Evolutionary conservation across 352 stramenopile genomes (phyloP).

Genomic region (Hyphochytrium catenoides): DNA sequence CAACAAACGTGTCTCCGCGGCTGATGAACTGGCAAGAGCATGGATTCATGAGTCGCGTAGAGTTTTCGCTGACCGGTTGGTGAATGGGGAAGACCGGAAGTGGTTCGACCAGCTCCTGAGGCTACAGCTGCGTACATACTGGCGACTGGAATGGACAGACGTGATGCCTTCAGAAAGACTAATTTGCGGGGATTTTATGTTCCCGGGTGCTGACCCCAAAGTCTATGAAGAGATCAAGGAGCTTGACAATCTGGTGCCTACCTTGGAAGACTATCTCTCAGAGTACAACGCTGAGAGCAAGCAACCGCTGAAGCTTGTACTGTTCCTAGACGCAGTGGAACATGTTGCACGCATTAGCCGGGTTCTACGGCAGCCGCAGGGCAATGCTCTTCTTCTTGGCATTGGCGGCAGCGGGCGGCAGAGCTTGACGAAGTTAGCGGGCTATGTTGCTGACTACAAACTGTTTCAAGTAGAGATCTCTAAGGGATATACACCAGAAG

Average conservation of each 20-base stretch:
- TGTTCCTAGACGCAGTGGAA: slow-evolving; percentile 67
- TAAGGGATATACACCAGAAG: slow-evolving; percentile 70
- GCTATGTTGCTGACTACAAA: slow-evolving; percentile 75
- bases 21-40: slow-evolving; percentile 29
- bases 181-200: slow-evolving; percentile 78
- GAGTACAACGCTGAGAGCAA: slow-evolving; percentile 68
- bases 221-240: slow-evolving; percentile 72
- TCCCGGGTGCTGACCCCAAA: slow-evolving; percentile 62
- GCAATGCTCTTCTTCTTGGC: slow-evolving; percentile 74
- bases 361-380: slow-evolving; percentile 52
- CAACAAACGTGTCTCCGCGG: slow-evolving; percentile 10
- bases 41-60: slow-evolving; percentile 71
- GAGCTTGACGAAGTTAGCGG: slow-evolving; percentile 60
- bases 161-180: slow-evolving; percentile 26
- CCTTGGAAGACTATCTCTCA: slow-evolving; percentile 57
- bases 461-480: slow-evolving; percentile 82
- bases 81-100: slow-evolving; percentile 39
- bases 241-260: slow-evolving; percentile 42
- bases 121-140: too few species aligned
- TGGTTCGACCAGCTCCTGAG: slow-evolving; percentile 67
- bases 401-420: slow-evolving; percentile 75
- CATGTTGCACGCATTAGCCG: slow-evolving; percentile 53
- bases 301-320: slow-evolving; percentile 55
- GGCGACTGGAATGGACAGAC: too few species aligned
- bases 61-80: slow-evolving; percentile 75